Evolutionary conservation across 345 rosid species (phyloP).

Genomic region (Angophora floribunda): DNA sequence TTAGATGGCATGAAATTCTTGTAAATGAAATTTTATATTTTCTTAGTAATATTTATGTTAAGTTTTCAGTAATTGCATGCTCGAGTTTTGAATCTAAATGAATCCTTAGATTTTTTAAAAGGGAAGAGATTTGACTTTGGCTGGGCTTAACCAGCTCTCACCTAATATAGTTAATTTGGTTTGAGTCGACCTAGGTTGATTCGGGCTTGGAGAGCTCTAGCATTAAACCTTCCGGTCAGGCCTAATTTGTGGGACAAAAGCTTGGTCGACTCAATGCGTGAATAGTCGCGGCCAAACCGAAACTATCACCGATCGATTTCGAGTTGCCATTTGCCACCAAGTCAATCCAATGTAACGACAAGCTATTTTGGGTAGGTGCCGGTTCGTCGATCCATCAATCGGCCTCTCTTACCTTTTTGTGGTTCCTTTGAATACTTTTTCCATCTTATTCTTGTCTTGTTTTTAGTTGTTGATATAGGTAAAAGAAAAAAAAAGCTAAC

Average conservation of each 20-base stretch:
- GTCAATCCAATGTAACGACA: neutral
- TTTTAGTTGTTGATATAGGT: neutral
- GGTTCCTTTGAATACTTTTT: neutral
- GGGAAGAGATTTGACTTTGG: neutral
- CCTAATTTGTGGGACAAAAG: neutral
- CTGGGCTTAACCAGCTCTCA: neutral
- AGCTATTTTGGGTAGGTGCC: neutral
- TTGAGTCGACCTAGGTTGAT: neutral
- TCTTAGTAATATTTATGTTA: neutral
- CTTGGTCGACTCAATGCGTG: accelerated
- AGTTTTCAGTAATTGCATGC: neutral
- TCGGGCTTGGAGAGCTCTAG: neutral
- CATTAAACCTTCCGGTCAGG: neutral
- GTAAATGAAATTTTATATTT: neutral
- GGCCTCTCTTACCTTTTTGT: neutral
- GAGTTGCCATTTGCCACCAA: neutral
- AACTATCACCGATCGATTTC: too few relatives aligned
- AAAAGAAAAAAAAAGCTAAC: neutral
- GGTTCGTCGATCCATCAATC: neutral
- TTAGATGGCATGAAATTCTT: neutral
- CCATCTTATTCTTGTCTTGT: neutral
- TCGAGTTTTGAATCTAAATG: neutral
- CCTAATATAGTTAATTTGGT: neutral
- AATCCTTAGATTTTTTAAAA: neutral
- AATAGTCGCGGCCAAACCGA: neutral